Percentiles rank a stretch among this genome's conserved stretches.
Conservation (phyloP, 441 rosid genomes). For the Jatropha multifida region DNA sequence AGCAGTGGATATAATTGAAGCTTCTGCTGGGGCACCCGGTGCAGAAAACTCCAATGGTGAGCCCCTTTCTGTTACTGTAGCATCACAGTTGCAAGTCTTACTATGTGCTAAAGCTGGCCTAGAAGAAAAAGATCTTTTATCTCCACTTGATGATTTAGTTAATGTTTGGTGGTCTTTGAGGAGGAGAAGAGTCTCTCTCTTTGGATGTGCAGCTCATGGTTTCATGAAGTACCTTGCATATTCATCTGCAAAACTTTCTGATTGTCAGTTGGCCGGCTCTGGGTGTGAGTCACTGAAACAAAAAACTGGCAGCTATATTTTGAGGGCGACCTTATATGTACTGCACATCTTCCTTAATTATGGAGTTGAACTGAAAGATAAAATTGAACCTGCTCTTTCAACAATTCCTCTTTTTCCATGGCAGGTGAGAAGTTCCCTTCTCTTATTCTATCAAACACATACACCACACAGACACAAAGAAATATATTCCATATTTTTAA, state of each 20-base stretch:
- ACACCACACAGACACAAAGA: background rate
- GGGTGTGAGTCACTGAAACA: slow-evolving; percentile 58
- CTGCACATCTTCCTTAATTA: slow-evolving; percentile 83
- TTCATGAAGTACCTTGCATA: slow-evolving; percentile 73
- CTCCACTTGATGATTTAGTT: slow-evolving; percentile 60
- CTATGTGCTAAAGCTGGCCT: slow-evolving; percentile 38
- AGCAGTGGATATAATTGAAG: slow-evolving; percentile 65
- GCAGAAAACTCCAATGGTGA: slow-evolving; percentile 61
- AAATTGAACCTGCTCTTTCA: slow-evolving; percentile 78
- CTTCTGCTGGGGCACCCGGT: slow-evolving; percentile 73
- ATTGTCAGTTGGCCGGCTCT: slow-evolving; percentile 49
- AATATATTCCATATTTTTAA: background rate
- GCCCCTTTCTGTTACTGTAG: slow-evolving; percentile 62
- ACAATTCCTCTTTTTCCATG: slow-evolving; percentile 84
- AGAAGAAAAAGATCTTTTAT: slow-evolving; percentile 45
- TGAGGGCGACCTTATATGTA: slow-evolving; percentile 85
- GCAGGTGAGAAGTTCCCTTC: slow-evolving; percentile 63
- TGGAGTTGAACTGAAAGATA: slow-evolving; percentile 89
- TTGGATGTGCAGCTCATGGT: slow-evolving; percentile 88
- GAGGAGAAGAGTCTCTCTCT: slow-evolving; percentile 83
- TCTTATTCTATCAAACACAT: background rate
- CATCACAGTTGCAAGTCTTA: slow-evolving; percentile 62
- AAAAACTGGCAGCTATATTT: slow-evolving; percentile 60
- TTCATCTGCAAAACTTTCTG: slow-evolving; percentile 59
- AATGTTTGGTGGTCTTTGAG: slow-evolving; percentile 91